Evolutionary conservation across 768 basidiomycete species (phyloP).

Genomic region (Dioszegia crocea): DNA sequence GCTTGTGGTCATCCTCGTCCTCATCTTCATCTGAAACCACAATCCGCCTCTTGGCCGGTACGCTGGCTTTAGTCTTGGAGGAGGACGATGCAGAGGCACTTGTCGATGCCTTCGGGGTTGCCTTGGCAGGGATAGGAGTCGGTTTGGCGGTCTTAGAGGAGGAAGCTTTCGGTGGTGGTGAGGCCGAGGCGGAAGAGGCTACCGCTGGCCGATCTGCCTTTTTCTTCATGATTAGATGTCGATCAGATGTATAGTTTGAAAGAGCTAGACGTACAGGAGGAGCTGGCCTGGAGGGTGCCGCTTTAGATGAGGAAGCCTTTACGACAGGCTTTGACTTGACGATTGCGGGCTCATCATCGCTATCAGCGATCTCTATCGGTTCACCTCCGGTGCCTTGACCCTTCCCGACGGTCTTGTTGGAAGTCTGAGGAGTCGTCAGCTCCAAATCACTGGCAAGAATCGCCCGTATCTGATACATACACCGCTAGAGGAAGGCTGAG

Average conservation of each 20-base stretch:
- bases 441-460: not conserved
- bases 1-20: conserved; percentile 17
- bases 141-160: conserved; percentile 6
- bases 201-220: conserved; percentile 19
- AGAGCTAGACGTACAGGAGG: conserved; percentile 14
- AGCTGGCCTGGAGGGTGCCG: conserved; percentile 21
- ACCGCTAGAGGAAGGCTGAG: not conserved
- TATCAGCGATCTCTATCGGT: conserved; percentile 42
- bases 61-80: not conserved
- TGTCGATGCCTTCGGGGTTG: not conserved
- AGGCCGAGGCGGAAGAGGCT: conserved; percentile 13
- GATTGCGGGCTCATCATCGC: conserved; percentile 30
- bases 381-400: conserved; percentile 23
- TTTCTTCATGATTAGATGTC: conserved; percentile 18
- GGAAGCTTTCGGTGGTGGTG: conserved; percentile 11
- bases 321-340: conserved; percentile 19
- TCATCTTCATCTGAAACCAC: conserved; percentile 16
- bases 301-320: conserved; percentile 25
- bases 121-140: not conserved
- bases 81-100: conserved; percentile 1
- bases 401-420: conserved; percentile 3
- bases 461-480: not conserved
- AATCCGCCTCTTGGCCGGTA: conserved; percentile 2
- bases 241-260: not conserved
- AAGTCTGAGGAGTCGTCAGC: conserved; percentile 11